Base-by-base conservation (phyloP, 768 basidiomycete genomes). In the Amanita polypyramis region DNA sequence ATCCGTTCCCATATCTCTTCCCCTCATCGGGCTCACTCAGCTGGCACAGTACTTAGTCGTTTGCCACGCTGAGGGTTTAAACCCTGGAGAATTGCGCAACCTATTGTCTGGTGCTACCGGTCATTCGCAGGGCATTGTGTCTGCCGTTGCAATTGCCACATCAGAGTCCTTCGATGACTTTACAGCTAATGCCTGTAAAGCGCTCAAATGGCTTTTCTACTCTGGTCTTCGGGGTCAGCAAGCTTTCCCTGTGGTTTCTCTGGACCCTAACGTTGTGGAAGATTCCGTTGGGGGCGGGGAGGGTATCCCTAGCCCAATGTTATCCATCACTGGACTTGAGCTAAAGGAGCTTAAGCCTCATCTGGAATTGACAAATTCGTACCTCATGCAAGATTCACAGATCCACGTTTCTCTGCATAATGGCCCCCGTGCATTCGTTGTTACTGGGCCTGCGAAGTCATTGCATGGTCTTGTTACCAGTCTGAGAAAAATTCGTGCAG, bases 111-210 rank as follows among this genome's bases (percentile, higher is more conserved):
- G 95, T 29, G 80, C 93, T 2, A 98, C 96, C 12, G 96, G 96
- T 27, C 96, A 99, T 67, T 97, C 94, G 2, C 95, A 98, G 65
- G 96, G 96, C 55, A 80, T 99, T 56, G 82, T 96, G 41, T 90
- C 94, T 10, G 96, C 96, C n/a, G 77, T 94, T 45, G 82, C 78
- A 33, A 80, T 97, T 58, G 76, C 94, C 5, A 80, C 88, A 4
- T 91, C 93, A 4, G 72, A 72, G 14, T 79, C 81, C 20, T 80
- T 82, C 52, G 82, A 83, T 40, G 80, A 83, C 2, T 88, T 91
- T 64, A 69, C 75, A 48, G 66, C 66, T 50, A 95, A 96, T 65
- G 73, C 80, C 7, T 69, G 74, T 60, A 94, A 95, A 63, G 90
- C 91, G 29, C 64, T 97, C 56, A 84, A 76, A 56, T 95, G 93